A percentile compares a stretch with the other conserved stretches of the same genome.
Evolutionary conservation across 1,139 yeast species (phyloP).

Genomic region (Geotrichum macrosporum): DNA sequence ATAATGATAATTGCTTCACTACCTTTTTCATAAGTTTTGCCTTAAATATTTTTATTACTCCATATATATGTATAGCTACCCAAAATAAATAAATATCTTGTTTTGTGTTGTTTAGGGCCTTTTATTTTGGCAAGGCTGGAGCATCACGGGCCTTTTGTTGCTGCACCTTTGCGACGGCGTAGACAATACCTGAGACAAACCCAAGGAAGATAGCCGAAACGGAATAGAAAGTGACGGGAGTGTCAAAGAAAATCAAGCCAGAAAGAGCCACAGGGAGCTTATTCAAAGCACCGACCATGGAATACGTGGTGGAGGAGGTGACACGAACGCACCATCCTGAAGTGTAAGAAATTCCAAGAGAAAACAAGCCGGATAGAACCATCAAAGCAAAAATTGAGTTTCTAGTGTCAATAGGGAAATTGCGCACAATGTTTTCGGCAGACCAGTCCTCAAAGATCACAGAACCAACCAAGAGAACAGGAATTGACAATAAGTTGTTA

Average conservation of each 20-base stretch:
- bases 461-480: slow-evolving; percentile 73
- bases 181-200: slow-evolving; percentile 89
- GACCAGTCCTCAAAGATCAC: slow-evolving; percentile 90
- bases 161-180: slow-evolving; percentile 84
- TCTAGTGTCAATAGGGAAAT: slow-evolving; percentile 74
- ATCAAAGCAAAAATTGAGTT: slow-evolving; percentile 68
- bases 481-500: slow-evolving; percentile 89
- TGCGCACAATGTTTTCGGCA: slow-evolving; percentile 60
- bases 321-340: slow-evolving; percentile 99
- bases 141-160: slow-evolving; percentile 52
- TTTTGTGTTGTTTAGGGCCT: no score
- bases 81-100: no score
- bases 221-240: slow-evolving; percentile 89
- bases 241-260: slow-evolving; percentile 89
- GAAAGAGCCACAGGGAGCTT: slow-evolving; percentile 95
- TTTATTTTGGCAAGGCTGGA: slow-evolving; percentile 32
- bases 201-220: slow-evolving; percentile 88
- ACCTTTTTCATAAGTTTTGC: no score
- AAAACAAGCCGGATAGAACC: slow-evolving; percentile 87
- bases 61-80: no score
- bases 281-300: slow-evolving; percentile 98
- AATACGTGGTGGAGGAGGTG: slow-evolving; percentile 94
- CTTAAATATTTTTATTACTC: no score
- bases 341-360: slow-evolving; percentile 96
- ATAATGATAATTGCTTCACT: no score